Evolutionary conservation across 179 eudicot species (phyloP), one percentile per base, ranked within the genome.

Genomic region (Actinidia chinensis): DNA sequence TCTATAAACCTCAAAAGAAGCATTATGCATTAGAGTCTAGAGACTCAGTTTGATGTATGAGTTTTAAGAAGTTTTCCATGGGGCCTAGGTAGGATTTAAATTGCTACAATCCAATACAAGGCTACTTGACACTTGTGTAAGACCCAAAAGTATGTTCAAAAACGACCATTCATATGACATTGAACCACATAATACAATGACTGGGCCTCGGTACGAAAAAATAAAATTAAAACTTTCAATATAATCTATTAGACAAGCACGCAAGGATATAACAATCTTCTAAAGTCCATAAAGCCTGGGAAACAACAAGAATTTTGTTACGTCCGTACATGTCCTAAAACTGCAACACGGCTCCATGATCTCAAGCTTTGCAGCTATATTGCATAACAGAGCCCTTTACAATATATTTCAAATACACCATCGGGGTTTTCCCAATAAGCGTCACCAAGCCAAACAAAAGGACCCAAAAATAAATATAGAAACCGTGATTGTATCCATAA

Each of bases 291-390:
- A n/a, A 22, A 18, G 25, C 25, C 13, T 36, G n/a, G 20, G 40
- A 66, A 40, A 15, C 8, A 33, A 54, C 13, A 9, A 72, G 17
- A 36, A 50, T 23, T 54, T 1, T 67, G 1, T 23, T n/a, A n/a
- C n/a, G n/a, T n/a, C n/a, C 84, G 82, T 79, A 93, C 99, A 98
- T 95, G 82, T 95, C 99, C 84, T 95, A 79, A 95, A 97, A 81
- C 99, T 95, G 85, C 96, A 94, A 79, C 99, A 94, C 48, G 99
- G 99, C 86, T 95, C 99, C 99, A 95, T 92, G 85, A 91, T 95
- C 88, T 95, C 99, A 75, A 95, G 99, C 86, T 95, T 95, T 73
- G 99, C 99, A 77, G 98, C 98, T 74, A 95, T 94, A 81, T 84
- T 74, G 99, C 99, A n/a, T n/a, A 77, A 85, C 89, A 84, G 92